Base-by-base conservation (phyloP, 495 filamentous ascomycete species). In the Parathielavia hyrcaniae region DNA sequence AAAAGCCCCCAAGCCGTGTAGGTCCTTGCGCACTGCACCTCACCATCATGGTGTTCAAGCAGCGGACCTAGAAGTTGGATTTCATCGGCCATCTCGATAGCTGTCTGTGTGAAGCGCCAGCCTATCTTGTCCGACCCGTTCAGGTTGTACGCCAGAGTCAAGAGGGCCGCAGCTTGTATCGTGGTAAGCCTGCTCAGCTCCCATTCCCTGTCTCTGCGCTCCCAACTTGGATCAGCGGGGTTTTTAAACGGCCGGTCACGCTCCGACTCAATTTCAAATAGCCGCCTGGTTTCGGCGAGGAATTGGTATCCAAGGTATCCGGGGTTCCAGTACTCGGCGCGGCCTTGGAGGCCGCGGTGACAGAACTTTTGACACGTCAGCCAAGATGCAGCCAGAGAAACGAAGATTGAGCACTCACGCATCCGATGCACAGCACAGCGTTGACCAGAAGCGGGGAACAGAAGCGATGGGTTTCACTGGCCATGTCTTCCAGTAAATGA, bases 391-490 rank as follows among this genome's bases (percentile, higher is more conserved):
- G 2, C n/a, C 17, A 48, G 11, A 16, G 14, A 19, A 50, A 23
- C 2, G 36, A n/a, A n/a, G 7, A 47, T 35, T n/a, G 32, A 14
- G 11, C 12, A 69, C 72, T 70, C 65, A 75, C 73, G 35, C 63
- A 73, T 60, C 71, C 71, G 3, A 61, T 35, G 20, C 69, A 68
- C 20, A 75, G 63, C 6, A 73, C 36, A 19, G 68, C 61, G 26
- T 76, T 76, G 49, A 71, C 72, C 34, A 76, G 53, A 1, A 76
- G 55, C 26, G 54, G 43, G 3, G 73, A 73, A 34, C 73, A 76
- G 63, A 73, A 75, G 2, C 69, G 67, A 1, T 47, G 53, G 2
- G 50, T 60, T 8, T 58, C 66, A 13, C 49, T 55, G 30, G 57
- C 66, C 68, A 76, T 67, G 35, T 73, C 73, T 38, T 73, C 52